Evolutionary conservation across 306 rosid genomes (phyloP).

Genomic region (Cicer bijugum): DNA sequence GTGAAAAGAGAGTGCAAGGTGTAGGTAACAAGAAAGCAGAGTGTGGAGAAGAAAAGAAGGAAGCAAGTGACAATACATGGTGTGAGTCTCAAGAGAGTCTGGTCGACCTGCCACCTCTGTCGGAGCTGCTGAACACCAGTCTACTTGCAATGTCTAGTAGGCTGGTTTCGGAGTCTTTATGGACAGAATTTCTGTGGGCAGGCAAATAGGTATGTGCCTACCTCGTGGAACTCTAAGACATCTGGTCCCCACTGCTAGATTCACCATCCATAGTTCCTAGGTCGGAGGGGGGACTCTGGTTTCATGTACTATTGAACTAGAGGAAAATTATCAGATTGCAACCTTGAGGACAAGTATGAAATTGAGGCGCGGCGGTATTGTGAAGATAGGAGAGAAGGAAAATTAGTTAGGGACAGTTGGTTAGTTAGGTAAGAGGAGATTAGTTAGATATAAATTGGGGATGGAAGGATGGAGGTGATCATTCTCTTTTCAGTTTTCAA

Average conservation of each 20-base stretch:
- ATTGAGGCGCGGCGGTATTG: neutral
- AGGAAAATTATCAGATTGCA: neutral
- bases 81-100: neutral
- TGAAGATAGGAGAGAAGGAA: conserved; percentile 2
- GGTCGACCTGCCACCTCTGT: neutral
- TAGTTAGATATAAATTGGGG: neutral
- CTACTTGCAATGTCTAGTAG: neutral
- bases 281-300: neutral
- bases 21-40: neutral
- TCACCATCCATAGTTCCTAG: neutral
- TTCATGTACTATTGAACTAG: neutral
- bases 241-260: neutral
- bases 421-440: neutral
- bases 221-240: neutral
- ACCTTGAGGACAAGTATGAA: neutral
- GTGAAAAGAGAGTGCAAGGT: neutral
- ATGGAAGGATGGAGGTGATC: neutral
- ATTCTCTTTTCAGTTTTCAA: neutral
- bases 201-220: conserved; percentile 6
- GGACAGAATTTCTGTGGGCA: neutral
- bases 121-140: neutral
- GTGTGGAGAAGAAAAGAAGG: conserved; percentile 3
- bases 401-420: conserved; percentile 14
- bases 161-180: neutral
- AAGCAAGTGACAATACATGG: neutral